Percentiles rank a stretch among this genome's conserved stretches.
These are phyloP conservation scores for Metschnikowia corniflorae DNA, from an alignment of 805 yeast genomes.

Conservation along the genomic window DNA sequence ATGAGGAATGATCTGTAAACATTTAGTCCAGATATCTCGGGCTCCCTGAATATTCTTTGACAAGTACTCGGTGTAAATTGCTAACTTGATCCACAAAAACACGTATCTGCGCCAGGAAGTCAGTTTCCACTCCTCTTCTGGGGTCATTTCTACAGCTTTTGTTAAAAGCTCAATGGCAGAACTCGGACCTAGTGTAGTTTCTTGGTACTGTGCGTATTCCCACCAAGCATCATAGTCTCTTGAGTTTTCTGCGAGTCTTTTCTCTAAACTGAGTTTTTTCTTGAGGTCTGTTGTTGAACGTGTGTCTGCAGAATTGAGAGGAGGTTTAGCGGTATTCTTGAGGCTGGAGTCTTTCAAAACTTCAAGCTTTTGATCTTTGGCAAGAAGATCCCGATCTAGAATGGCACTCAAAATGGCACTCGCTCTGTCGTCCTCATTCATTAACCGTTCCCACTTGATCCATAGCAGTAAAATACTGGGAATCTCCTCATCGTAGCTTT, in stretches of 20 bases:
- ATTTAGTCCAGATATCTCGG: conserved; percentile 47
- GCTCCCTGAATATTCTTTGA: conserved; percentile 42
- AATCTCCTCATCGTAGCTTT: conserved; percentile 11
- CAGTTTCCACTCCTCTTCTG: conserved; percentile 28
- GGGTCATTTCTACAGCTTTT: conserved; percentile 41
- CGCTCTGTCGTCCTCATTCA: conserved; percentile 60
- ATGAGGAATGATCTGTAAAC: conserved; percentile 55
- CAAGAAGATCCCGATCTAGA: conserved; percentile 25
- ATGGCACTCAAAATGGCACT: conserved; percentile 54
- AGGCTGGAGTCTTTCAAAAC: conserved; percentile 40
- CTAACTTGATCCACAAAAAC: conserved; percentile 64
- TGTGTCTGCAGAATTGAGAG: not conserved
- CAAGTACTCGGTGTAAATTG: conserved; percentile 57
- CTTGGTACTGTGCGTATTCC: conserved; percentile 55
- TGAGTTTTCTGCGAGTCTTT: conserved; percentile 43
- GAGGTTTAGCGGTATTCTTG: conserved; percentile 53
- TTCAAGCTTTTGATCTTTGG: conserved; percentile 13
- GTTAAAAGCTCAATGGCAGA: conserved; percentile 38
- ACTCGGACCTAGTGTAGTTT: conserved; percentile 28
- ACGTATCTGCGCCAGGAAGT: conserved; percentile 66
- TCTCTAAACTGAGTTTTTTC: conserved; percentile 54
- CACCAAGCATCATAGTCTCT: conserved; percentile 81
- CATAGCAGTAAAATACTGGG: conserved; percentile 44
- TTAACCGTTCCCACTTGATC: conserved; percentile 68
- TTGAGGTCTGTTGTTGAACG: conserved; percentile 45